Conservation (phyloP, 305 asterid genomes). For the Fraxinus platypoda region DNA sequence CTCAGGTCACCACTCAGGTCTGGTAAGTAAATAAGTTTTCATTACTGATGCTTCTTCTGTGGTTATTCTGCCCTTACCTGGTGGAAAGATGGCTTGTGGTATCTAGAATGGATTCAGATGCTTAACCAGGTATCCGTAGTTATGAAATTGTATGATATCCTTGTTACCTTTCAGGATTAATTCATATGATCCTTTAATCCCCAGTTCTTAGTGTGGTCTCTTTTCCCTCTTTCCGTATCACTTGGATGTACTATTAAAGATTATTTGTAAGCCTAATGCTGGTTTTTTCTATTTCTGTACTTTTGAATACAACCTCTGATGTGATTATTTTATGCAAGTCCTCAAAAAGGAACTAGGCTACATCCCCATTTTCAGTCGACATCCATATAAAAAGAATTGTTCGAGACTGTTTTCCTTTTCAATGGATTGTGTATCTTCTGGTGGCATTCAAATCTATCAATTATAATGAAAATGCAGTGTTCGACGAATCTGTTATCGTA, state of each 20-base stretch:
- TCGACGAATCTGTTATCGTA: background rate
- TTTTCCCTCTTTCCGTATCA: background rate
- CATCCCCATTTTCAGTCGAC: background rate
- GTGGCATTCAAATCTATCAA: background rate
- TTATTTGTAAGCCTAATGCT: background rate
- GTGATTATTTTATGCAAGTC: background rate
- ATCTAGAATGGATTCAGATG: background rate
- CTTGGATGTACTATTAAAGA: background rate
- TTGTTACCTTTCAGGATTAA: background rate
- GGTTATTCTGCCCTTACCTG: background rate
- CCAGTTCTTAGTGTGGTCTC: background rate
- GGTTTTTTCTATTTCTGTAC: background rate
- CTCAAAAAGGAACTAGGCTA: background rate
- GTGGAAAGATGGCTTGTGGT: background rate
- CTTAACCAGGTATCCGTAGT: background rate
- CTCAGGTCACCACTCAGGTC: no score
- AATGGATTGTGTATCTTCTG: background rate
- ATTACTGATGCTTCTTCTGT: conserved; percentile 8
- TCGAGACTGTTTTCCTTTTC: background rate
- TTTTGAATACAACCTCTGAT: background rate
- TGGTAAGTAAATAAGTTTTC: conserved; percentile 50
- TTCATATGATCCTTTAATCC: background rate
- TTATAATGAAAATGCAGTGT: background rate
- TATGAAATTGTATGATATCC: background rate
- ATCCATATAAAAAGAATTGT: background rate